Conservation (phyloP, 768 basidiomycete genomes). For the Gloeophyllum trabeum region DNA sequence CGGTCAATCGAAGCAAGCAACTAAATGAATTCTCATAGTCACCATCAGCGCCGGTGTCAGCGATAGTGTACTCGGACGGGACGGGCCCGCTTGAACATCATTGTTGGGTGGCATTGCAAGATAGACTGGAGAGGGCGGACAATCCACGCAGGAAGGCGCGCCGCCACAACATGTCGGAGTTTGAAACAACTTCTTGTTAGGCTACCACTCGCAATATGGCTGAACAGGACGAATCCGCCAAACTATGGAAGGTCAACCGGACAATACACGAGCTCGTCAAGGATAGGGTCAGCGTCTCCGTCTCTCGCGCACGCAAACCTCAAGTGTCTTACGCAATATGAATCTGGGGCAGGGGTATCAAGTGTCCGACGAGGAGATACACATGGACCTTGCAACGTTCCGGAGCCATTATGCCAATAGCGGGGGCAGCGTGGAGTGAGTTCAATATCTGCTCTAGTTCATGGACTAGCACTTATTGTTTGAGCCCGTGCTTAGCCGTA, state of each 20-base stretch:
- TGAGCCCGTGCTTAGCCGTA: conserved; percentile 43
- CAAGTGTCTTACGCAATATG: conserved; percentile 5
- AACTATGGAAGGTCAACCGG: conserved; percentile 91
- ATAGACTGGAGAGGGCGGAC: too few relatives aligned
- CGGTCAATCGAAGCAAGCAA: too few relatives aligned
- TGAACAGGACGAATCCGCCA: conserved; percentile 72
- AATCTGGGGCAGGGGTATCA: conserved; percentile 63
- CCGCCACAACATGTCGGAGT: too few relatives aligned
- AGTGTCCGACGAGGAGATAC: conserved; percentile 90
- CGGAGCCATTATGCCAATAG: conserved; percentile 58
- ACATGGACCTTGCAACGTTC: conserved; percentile 78
- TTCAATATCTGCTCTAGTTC: conserved; percentile 13
- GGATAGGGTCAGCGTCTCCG: conserved; percentile 62
- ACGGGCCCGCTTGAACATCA: too few relatives aligned
- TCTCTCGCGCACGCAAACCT: too few relatives aligned
- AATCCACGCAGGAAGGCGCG: too few relatives aligned
- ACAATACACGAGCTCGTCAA: conserved; percentile 95
- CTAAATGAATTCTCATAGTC: too few relatives aligned
- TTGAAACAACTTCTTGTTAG: conserved; percentile 36
- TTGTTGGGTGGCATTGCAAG: too few relatives aligned
- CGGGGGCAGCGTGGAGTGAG: conserved; percentile 79
- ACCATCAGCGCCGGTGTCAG: conserved; percentile 23
- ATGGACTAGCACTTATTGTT: not conserved
- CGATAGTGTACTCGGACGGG: conserved; percentile 8
- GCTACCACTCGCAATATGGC: conserved; percentile 30